Evolutionary conservation across 2,329 filamentous ascomycete species (phyloP).

Genomic region (Aspergillus sp.): DNA sequence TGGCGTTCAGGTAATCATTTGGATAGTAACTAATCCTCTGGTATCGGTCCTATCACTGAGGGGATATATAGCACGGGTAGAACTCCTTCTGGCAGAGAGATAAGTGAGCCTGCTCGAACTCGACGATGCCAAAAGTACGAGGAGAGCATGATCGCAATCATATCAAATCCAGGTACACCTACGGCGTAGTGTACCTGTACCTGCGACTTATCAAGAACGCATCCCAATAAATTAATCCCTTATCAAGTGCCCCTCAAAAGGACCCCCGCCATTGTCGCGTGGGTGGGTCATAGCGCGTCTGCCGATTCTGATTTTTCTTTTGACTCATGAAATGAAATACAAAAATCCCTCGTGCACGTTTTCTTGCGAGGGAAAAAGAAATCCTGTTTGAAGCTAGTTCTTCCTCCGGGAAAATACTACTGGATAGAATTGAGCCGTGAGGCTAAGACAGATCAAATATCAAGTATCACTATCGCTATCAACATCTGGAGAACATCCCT

Average conservation of each 20-base stretch:
- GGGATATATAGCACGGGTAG: neutral
- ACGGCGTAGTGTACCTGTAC: neutral
- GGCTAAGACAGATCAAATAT: too few relatives aligned
- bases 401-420: too few relatives aligned
- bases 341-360: constrained; percentile 1
- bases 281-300: constrained; percentile 22
- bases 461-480: too few relatives aligned
- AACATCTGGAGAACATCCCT: too few relatives aligned
- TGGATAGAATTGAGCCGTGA: too few relatives aligned
- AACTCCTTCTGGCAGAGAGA: neutral
- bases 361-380: neutral
- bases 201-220: constrained; percentile 19
- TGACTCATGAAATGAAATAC: neutral
- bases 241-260: constrained; percentile 23
- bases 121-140: too few relatives aligned
- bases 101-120: neutral
- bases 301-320: constrained; percentile 14
- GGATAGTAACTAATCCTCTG: neutral
- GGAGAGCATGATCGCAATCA: too few relatives aligned
- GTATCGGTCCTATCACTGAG: too few relatives aligned
- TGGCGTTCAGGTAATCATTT: neutral
- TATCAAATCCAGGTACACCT: neutral
- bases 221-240: constrained; percentile 5
- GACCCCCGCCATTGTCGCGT: constrained; percentile 24
- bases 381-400: too few relatives aligned